Evolutionary conservation across 306 rosid genomes (phyloP).

Genomic region (Quillaja saponaria): DNA sequence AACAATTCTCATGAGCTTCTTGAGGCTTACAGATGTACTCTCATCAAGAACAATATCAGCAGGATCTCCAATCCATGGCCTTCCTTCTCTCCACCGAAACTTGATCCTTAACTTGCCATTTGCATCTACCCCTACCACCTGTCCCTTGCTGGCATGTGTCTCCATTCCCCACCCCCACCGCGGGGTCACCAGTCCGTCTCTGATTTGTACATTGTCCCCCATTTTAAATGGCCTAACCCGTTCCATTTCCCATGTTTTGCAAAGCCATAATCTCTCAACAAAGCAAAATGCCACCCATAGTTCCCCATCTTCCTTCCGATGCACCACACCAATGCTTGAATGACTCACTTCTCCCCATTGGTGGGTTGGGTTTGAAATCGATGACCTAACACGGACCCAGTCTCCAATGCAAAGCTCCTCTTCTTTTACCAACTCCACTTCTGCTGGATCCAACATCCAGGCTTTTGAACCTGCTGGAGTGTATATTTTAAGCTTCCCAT

Average conservation of each 20-base stretch:
- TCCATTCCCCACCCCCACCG: conserved; percentile 99
- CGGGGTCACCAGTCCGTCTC: conserved; percentile 82
- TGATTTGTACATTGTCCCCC: conserved; percentile 83
- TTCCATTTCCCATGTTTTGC: conserved; percentile 86
- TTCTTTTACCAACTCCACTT: conserved; percentile 75
- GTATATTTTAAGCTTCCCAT: conserved; percentile 87
- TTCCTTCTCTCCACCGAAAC: conserved; percentile 98
- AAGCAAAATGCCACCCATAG: conserved; percentile 89
- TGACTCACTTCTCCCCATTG: conserved; percentile 98
- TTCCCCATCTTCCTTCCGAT: conserved; percentile 81
- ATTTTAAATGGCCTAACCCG: conserved; percentile 65
- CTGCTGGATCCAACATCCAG: conserved; percentile 98
- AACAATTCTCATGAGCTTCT: conserved; percentile 34
- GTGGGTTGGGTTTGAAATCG: conserved; percentile 82
- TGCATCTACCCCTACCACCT: conserved; percentile 91
- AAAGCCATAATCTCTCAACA: conserved; percentile 80
- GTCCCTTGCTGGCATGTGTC: conserved; percentile 89
- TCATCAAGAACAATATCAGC: conserved; percentile 82
- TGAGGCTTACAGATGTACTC: conserved; percentile 30
- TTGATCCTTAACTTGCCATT: conserved; percentile 88
- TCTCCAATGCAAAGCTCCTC: conserved; percentile 79
- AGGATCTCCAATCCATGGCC: conserved; percentile 97
- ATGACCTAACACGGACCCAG: conserved; percentile 82
- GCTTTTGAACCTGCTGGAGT: conserved; percentile 88
- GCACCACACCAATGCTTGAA: conserved; percentile 83